Evolutionary conservation across 306 rosid species (phyloP).

Genomic region (Malus asiatica): DNA sequence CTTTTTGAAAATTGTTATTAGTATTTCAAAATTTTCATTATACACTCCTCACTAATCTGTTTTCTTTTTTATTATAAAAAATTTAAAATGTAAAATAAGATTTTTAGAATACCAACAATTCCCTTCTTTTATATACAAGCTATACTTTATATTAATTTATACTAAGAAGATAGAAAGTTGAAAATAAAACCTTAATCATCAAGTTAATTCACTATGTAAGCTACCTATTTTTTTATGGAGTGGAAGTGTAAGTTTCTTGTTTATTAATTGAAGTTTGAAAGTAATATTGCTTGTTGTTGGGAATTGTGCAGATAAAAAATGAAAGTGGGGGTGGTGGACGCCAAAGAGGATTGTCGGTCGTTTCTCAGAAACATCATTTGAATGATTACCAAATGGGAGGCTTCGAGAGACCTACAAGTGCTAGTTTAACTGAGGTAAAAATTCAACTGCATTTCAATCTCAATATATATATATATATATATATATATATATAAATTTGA

Average conservation of each 20-base stretch:
- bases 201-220: too few relatives aligned
- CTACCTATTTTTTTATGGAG: too few relatives aligned
- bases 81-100: fast-evolving
- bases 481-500: too few relatives aligned
- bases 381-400: constrained; percentile 33
- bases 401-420: constrained; percentile 32
- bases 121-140: background rate
- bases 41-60: fast-evolving
- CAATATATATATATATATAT: too few relatives aligned
- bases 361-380: constrained; percentile 27
- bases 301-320: constrained; percentile 34
- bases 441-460: background rate
- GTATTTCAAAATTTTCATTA: fast-evolving
- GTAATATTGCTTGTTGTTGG: background rate
- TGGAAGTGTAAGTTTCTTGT: background rate
- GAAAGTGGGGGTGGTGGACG: constrained; percentile 37
- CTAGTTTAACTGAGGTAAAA: constrained; percentile 56
- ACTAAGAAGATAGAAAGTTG: too few relatives aligned
- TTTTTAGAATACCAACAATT: fast-evolving
- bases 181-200: too few relatives aligned
- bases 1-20: fast-evolving
- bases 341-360: constrained; percentile 48
- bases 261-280: background rate
- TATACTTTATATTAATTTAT: too few relatives aligned
- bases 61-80: too few relatives aligned